These are phyloP conservation scores for Sporothrix luriei DNA, from an alignment of 2,329 filamentous ascomycete species.

Conservation along the genomic window DNA sequence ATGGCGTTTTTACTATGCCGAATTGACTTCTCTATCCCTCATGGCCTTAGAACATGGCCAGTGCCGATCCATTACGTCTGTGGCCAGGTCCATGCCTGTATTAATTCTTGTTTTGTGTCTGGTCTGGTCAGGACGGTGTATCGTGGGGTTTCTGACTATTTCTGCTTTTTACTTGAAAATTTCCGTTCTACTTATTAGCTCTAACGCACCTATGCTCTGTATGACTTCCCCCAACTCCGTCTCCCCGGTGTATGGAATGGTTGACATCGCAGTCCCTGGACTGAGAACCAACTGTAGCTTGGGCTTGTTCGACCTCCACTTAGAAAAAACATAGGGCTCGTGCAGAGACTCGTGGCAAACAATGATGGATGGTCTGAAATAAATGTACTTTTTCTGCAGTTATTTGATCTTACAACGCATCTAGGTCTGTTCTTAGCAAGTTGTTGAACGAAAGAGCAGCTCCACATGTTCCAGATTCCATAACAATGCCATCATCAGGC, in stretches of 20 bases:
- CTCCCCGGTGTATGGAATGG: constrained; percentile 2
- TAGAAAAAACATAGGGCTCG: not conserved
- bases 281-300: not conserved
- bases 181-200: not conserved
- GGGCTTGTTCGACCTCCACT: not conserved
- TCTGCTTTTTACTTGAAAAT: not conserved
- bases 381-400: not conserved
- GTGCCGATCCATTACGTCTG: constrained; percentile 15
- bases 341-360: not conserved
- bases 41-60: not conserved
- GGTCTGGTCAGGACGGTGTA: not conserved
- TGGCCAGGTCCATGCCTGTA: not conserved
- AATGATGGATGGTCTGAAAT: not conserved
- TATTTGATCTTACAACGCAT: not conserved
- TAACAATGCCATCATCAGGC: constrained; percentile 12
- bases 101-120: not conserved
- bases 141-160: not conserved
- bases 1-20: not conserved
- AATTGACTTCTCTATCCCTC: not conserved
- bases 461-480: not conserved
- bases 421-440: not conserved
- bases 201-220: not conserved
- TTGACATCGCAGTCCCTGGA: not conserved
- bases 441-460: no score
- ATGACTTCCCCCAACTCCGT: not conserved